Base-by-base conservation (phyloP, 1,284 basidiomycete genomes). In the Phellinidium pouzarii region DNA sequence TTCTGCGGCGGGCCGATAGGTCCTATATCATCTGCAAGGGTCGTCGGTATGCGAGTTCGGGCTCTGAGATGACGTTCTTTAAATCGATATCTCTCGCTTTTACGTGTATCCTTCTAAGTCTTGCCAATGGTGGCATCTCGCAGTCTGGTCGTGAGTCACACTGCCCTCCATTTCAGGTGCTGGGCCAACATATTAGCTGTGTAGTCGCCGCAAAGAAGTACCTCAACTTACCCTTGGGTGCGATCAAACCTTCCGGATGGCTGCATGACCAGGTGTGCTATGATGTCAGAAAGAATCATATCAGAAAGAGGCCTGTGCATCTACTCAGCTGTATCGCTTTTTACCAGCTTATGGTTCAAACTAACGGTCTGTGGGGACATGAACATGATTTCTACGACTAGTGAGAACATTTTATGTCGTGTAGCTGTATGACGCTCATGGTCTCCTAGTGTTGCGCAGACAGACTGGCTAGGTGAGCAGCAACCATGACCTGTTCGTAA, bases 331-430 rank as follows among this genome's bases (percentile, higher is more conserved):
- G 19, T 12, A 37, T 23, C 23, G 34, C 29, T 20, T 23, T 17
- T 50, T 44, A 22, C 17, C 53, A 78, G 74, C 65, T 79, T 17
- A 62, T 68, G n/a, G 73, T 80, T 23, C 77, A 79, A 55, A 75
- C 68, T 2, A 74, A 76, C 59, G 78, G 78, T 4, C 63, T 80
- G 1, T 76, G 76, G 1, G 78, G 77, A 0, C 76, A 79, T 58
- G 71, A 77, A 59, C 76, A 77, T 52, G 75, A 79, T 44, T 80
- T 80, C 59, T 80, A 79, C 58, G 64, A 74, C 58, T 78, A 76
- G 77, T 78, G 51, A 34, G 71, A 56, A 1, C 7, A 20, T 2
- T 11, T 43, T 19, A 41, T 3, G n/a, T 23, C 26, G 14, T 6
- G 19, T 34, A 4, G 34, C 17, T 53, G n/a, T 51, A 46, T 6